Base-by-base conservation (phyloP, 345 rosid genomes). In the Corchorus olitorius region DNA sequence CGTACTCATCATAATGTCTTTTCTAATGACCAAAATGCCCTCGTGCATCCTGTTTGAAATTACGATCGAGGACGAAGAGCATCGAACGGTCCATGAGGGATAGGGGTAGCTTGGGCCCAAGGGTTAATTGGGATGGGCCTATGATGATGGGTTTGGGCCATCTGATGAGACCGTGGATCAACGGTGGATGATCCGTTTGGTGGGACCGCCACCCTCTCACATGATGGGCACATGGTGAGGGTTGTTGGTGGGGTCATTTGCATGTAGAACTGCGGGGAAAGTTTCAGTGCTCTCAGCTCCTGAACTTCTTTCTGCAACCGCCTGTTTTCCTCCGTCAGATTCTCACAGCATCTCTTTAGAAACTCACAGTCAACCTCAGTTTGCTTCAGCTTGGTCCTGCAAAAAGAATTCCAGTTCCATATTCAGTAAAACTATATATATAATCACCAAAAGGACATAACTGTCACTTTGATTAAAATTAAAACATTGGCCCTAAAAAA, bases 331-430 rank as follows among this genome's bases (percentile, higher is more conserved):
- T 92, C 97, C 72, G 99, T 93, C 70, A 97, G 88, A 82, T 92
- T 93, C 85, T 97, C 97, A 55, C 98, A 97, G 84, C 99, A 97
- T 78, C 99, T 83, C 87, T 90, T 87, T 75, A 97, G 79, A 65
- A 93, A 90, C 89, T 97, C 99, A 46, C 99, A 94, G 86, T 97
- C 98, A 56, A 97, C 94, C 89, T 97, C 99, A 3, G 98, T 93
- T 69, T 97, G 99, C 89, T 97, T 97, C 87, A 97, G 78, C 87
- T 97, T 97, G 63, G 99, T 97, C 85, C 99, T 93, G 89, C 50
- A 70, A 7, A 43, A 54, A 43, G 4, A 19, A 4, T 12, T 7
- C 53, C 12, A 35, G 22, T 50, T 20, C 58, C 45, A 54, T 43
- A 45, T 41, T 27, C 16, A 70, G 78, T 82, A 64, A 76, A 62